These are phyloP conservation scores for Kuraishia capsulata DNA, from an alignment of 805 yeast genomes.

Conservation along the genomic window DNA sequence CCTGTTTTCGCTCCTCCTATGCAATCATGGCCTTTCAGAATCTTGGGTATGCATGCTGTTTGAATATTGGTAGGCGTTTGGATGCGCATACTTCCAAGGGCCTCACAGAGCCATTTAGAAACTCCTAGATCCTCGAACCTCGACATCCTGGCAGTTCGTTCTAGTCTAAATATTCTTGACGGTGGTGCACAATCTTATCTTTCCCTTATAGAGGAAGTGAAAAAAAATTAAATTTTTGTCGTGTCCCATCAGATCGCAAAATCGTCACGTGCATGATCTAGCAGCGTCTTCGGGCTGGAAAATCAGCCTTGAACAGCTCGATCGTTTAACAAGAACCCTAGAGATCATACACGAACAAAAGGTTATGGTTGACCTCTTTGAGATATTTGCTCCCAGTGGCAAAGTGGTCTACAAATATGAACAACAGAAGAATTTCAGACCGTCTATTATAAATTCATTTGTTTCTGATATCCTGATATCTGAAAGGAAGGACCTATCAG, in stretches of 20 bases:
- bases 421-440: conserved; percentile 27
- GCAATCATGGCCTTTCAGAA: conserved; percentile 77
- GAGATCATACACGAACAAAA: too few species aligned
- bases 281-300: too few species aligned
- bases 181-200: neutral
- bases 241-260: too few species aligned
- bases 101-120: conserved; percentile 79
- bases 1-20: conserved; percentile 99
- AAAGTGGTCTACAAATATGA: conserved; percentile 39
- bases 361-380: conserved; percentile 36
- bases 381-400: conserved; percentile 44
- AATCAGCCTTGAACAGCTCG: too few species aligned
- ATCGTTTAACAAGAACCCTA: too few species aligned
- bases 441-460: conserved; percentile 33
- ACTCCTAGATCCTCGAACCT: conserved; percentile 61
- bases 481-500: conserved; percentile 19
- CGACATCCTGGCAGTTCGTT: conserved; percentile 1
- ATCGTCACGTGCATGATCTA: too few species aligned
- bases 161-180: neutral
- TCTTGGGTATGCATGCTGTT: conserved; percentile 78
- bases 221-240: neutral
- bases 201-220: neutral
- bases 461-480: conserved; percentile 40
- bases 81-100: conserved; percentile 76
- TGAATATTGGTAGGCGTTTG: conserved; percentile 82